phyloP scores from a whole-genome alignment of 148 eudicot species.

The Rhododendron williamsianum region DNA sequence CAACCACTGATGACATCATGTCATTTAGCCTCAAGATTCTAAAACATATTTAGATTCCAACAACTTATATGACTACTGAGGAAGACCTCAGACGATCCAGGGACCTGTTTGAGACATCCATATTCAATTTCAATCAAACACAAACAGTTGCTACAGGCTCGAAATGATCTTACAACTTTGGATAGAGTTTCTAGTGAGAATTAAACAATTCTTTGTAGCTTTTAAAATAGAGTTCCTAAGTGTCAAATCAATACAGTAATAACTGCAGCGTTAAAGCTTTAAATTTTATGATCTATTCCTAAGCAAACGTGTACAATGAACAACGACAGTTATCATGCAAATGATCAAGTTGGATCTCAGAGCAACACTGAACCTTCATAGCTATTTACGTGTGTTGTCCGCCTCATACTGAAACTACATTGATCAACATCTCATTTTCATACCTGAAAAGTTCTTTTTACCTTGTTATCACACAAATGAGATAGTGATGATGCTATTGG shows the following conservation, averaged over 20 bases:
- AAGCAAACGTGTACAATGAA: background rate
- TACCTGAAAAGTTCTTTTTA: background rate
- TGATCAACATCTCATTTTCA: background rate
- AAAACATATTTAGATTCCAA: background rate
- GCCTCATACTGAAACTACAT: background rate
- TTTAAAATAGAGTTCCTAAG: background rate
- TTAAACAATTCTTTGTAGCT: background rate
- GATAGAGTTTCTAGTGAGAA: background rate
- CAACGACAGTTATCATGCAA: background rate
- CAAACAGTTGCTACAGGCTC: background rate
- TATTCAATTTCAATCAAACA: background rate
- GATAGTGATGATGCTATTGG: background rate
- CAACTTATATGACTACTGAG: background rate
- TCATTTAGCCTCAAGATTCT: background rate
- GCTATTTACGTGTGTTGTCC: background rate
- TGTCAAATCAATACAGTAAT: background rate
- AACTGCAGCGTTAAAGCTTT: background rate
- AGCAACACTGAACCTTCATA: background rate
- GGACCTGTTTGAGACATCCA: background rate
- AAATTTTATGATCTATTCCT: background rate
- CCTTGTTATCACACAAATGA: background rate
- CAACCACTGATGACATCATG: background rate
- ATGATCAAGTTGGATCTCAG: background rate
- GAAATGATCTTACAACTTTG: background rate
- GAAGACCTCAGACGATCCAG: conserved; percentile 1